phyloP scores from a whole-genome alignment of 805 yeast species.

The Candida yuanshanica region DNA sequence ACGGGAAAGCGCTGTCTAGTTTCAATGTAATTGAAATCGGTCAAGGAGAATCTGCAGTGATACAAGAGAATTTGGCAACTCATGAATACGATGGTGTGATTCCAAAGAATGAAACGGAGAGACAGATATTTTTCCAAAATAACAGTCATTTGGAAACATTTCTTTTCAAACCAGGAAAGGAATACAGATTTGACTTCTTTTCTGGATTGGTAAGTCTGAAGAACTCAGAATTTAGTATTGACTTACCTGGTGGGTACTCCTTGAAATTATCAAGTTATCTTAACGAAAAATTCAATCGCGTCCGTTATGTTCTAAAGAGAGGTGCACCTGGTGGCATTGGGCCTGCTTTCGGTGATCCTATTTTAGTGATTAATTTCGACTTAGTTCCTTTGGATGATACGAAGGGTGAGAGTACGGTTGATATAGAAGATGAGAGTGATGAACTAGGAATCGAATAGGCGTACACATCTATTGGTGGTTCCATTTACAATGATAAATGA shows the following conservation, averaged over 20 bases:
- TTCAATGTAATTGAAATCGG: slow-evolving; percentile 36
- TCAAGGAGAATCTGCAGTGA: too few species aligned
- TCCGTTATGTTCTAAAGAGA: slow-evolving; percentile 39
- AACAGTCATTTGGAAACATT: slow-evolving; percentile 34
- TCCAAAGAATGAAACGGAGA: slow-evolving; percentile 30
- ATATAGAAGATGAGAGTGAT: not conserved
- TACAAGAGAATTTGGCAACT: slow-evolving; percentile 10
- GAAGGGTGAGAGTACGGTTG: not conserved
- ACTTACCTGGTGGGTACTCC: slow-evolving; percentile 49
- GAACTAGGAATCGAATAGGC: not conserved
- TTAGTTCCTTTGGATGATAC: slow-evolving; percentile 5
- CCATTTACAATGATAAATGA: too few species aligned
- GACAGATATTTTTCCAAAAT: slow-evolving; percentile 42
- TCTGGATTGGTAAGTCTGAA: slow-evolving; percentile 48
- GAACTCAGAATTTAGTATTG: slow-evolving; percentile 43
- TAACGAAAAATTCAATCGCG: slow-evolving; percentile 38
- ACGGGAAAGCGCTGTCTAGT: slow-evolving; percentile 55
- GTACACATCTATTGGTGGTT: too few species aligned
- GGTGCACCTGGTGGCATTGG: slow-evolving; percentile 7
- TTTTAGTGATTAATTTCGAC: slow-evolving; percentile 18
- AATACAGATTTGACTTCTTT: slow-evolving; percentile 47
- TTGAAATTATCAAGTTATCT: slow-evolving; percentile 37
- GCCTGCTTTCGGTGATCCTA: slow-evolving; percentile 16
- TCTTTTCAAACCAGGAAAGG: slow-evolving; percentile 30
- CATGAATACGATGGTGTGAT: slow-evolving; percentile 20